Evolutionary conservation across 1,284 basidiomycete species (phyloP).

Genomic region (Leccinum ponderosum): DNA sequence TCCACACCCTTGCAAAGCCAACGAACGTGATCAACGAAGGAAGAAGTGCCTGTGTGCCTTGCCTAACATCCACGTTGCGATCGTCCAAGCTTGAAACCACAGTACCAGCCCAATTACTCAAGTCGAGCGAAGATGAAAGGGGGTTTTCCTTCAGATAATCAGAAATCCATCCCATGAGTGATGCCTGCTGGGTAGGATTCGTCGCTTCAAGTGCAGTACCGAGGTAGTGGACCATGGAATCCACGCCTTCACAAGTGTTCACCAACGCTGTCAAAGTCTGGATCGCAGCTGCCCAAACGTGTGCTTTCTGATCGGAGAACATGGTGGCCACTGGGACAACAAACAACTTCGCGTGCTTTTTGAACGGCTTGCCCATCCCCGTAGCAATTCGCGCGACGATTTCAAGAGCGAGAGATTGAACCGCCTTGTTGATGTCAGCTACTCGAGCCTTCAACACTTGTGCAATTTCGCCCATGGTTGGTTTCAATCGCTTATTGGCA

Average conservation of each 20-base stretch:
- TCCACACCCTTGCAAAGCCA: conserved; percentile 55
- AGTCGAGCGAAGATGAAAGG: conserved; percentile 62
- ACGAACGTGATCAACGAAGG: conserved; percentile 77
- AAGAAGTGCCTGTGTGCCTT: conserved; percentile 83
- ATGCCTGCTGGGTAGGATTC: conserved; percentile 88
- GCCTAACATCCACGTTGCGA: conserved; percentile 89
- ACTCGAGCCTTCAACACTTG: conserved; percentile 88
- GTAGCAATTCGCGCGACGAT: conserved; percentile 87
- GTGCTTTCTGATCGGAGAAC: conserved; percentile 92
- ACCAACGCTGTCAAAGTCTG: conserved; percentile 84
- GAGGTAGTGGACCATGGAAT: conserved; percentile 78
- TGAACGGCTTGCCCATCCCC: conserved; percentile 95
- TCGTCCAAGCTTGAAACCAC: conserved; percentile 91
- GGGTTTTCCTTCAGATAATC: conserved; percentile 76
- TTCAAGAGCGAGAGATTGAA: conserved; percentile 89
- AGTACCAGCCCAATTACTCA: conserved; percentile 68
- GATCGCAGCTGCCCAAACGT: conserved; percentile 78
- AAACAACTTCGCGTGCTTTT: conserved; percentile 83
- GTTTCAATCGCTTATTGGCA: conserved; percentile 89
- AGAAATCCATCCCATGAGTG: conserved; percentile 83
- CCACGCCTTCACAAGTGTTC: conserved; percentile 82
- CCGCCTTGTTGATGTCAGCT: conserved; percentile 92
- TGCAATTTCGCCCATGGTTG: conserved; percentile 90
- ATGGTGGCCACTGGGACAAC: conserved; percentile 80
- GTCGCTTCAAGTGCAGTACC: conserved; percentile 80